Evolutionary conservation across 768 basidiomycete species (phyloP).

Genomic region (Mycena pura): DNA sequence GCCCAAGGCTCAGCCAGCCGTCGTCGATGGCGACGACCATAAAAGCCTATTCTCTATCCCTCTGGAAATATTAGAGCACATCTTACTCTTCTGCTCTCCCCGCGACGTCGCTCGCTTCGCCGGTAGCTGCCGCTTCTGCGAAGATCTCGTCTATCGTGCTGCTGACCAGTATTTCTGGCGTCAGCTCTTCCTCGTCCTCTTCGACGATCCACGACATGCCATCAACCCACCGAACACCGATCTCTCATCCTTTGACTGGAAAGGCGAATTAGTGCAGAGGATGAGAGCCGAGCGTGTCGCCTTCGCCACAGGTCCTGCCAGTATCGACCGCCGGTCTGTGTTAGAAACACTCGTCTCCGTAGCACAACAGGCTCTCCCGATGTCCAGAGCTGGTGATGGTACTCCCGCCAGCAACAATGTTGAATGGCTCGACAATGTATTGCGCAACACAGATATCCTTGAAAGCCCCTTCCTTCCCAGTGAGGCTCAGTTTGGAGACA

Average conservation of each 20-base stretch:
- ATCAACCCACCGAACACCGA: constrained; percentile 16
- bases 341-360: constrained; percentile 50
- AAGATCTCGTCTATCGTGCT: constrained; percentile 54
- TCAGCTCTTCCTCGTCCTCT: constrained; percentile 64
- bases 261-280: constrained; percentile 45
- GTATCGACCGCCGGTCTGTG: constrained; percentile 40
- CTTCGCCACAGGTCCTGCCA: constrained; percentile 4
- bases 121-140: constrained; percentile 57
- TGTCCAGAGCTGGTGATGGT: constrained; percentile 26
- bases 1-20: too few species aligned
- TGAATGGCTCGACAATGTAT: constrained; percentile 51
- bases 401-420: constrained; percentile 46
- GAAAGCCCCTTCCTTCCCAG: constrained; percentile 25
- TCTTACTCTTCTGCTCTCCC: constrained; percentile 62
- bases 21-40: neutral
- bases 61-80: constrained; percentile 63
- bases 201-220: constrained; percentile 68
- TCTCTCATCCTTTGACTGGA: constrained; percentile 37
- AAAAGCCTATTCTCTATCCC: constrained; percentile 49
- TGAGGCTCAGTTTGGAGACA: constrained; percentile 44
- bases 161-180: constrained; percentile 73
- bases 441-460: constrained; percentile 48
- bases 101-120: constrained; percentile 66
- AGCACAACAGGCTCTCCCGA: constrained; percentile 43
- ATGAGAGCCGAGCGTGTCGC: constrained; percentile 47